Evolutionary conservation across 2,329 filamentous ascomycete genomes (phyloP).

Genomic region (Trichoderma koningiopsis): DNA sequence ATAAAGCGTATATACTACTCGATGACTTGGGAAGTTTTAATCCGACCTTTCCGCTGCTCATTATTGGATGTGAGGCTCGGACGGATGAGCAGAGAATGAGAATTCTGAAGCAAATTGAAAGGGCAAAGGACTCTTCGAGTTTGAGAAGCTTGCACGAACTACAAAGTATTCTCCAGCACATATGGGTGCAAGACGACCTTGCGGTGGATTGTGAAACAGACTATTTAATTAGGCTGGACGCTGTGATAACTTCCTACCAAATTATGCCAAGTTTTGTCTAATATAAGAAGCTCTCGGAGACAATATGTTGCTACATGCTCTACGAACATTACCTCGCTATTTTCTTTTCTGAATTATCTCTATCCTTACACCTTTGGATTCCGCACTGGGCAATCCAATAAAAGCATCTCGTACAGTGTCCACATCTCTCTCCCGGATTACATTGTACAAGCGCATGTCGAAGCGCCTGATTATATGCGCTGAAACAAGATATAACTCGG

Average conservation of each 20-base stretch:
- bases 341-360: not conserved
- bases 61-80: not conserved
- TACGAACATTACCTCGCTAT: not conserved
- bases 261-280: not conserved
- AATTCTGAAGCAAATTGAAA: not conserved
- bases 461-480: not conserved
- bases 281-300: not conserved
- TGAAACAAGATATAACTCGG: not conserved
- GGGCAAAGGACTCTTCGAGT: not conserved
- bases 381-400: not conserved
- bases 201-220: not conserved
- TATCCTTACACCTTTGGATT: not conserved
- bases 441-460: not conserved
- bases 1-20: not conserved
- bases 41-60: not conserved
- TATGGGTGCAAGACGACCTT: not conserved
- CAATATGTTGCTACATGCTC: not conserved
- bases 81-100: not conserved
- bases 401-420: not conserved
- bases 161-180: not conserved
- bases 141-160: not conserved
- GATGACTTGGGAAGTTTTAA: not conserved
- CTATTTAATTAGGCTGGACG: not conserved
- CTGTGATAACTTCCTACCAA: not conserved
- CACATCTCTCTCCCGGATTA: not conserved